Evolutionary conservation across 73 alveolate genomes (phyloP).

Genomic region (Paramecium biaurelia): DNA sequence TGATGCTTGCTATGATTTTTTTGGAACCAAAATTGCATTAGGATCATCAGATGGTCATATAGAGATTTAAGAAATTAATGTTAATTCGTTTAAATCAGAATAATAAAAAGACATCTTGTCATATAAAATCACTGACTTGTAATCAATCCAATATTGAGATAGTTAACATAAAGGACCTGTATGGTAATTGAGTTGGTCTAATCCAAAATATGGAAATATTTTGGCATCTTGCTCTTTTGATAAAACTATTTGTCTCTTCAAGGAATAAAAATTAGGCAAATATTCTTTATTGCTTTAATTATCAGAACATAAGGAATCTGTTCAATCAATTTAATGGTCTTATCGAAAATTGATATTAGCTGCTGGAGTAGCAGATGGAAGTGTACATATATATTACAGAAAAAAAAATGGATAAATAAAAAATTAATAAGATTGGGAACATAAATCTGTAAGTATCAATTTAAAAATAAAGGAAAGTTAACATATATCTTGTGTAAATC

Average conservation of each 20-base stretch:
- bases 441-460: neutral
- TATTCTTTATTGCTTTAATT: neutral
- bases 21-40: slow-evolving; percentile 73
- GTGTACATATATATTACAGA: neutral
- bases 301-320: neutral
- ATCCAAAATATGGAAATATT: slow-evolving; percentile 72
- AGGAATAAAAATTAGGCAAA: neutral
- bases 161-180: slow-evolving; percentile 70
- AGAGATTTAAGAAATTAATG: slow-evolving; percentile 9
- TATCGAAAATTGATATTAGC: neutral
- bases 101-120: neutral
- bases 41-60: slow-evolving; percentile 66
- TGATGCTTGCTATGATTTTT: slow-evolving; percentile 74
- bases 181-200: slow-evolving; percentile 75
- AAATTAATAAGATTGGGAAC: neutral
- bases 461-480: neutral
- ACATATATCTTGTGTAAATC: slow-evolving; percentile 8
- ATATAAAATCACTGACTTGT: neutral
- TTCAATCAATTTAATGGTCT: neutral
- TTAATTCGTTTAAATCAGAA: neutral
- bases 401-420: neutral
- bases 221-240: slow-evolving; percentile 79
- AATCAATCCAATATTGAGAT: neutral
- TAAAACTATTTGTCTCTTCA: slow-evolving; percentile 61
- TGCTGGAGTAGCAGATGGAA: slow-evolving; percentile 37